Evolutionary conservation across 805 yeast genomes (phyloP), one percentile per base, ranked within the genome.

Genomic region (Zygosaccharomyces bisporus): DNA sequence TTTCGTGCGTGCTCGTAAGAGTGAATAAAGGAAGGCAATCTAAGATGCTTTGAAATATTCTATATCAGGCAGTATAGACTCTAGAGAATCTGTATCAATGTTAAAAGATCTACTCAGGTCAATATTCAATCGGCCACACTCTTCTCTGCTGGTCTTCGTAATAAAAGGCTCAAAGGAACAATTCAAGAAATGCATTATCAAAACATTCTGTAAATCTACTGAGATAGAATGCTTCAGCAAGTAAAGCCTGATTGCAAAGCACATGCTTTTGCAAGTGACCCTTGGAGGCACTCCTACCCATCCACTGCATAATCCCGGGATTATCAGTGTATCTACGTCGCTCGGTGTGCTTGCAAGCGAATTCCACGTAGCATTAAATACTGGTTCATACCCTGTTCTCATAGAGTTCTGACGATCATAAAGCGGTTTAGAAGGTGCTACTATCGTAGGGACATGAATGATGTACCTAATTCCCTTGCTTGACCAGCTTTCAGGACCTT

Each of bases 281-380:
- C 31, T 41, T 7, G 50, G 46, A 5, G 67, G 67, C 1, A 63
- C 58, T 2, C 66, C 67, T 3, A 53, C 66, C 43, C 52, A 64
- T 9, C 68, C 68, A 3, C 64, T 57, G 27, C 61, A 57, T 20
- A 64, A 32, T 2, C 68, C 68, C 5, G 68, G 61, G 2, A 63
- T 46, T 18, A 63, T 55, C 34, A 64, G 30, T 4, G 50, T 47
- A 34, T 60, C 58, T 1, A 51, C 50, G 9, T 51, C 56, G 3
- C 30, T 23, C 6, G 67, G 64, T 3, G 47, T 23, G 34, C 43
- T 39, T 23, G 32, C 41, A 24, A 63, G 43, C 2, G 60, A 53
- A 36, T 48, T 52, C 66, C 65, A 63, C 24, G 48, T 55, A 4
- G 59, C 55, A 45, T 64, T 53, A 44, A 63, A 63, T 4, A 56